Evolutionary conservation across 306 rosid species (phyloP).

Genomic region (Senna siamea): DNA sequence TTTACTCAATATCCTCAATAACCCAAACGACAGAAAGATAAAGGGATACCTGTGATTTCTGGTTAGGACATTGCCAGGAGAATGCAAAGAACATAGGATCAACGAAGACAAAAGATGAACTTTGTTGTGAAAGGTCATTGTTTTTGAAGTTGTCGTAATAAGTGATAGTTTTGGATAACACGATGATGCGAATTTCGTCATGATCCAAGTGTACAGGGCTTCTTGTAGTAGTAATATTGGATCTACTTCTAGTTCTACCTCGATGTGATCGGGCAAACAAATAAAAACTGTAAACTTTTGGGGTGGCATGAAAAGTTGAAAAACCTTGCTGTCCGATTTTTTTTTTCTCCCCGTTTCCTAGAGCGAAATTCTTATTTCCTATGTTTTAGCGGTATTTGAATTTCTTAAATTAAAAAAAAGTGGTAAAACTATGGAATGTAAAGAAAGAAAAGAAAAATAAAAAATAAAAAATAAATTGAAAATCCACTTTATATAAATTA

Average conservation of each 20-base stretch:
- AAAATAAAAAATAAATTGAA: no score
- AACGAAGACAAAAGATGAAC: slow-evolving; percentile 26
- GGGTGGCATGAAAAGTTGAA: slow-evolving; percentile 5
- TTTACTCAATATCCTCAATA: not conserved
- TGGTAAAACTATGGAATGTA: no score
- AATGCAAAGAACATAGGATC: slow-evolving; percentile 8
- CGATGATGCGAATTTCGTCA: slow-evolving; percentile 44
- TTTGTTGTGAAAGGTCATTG: not conserved
- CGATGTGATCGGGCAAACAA: slow-evolving; percentile 22
- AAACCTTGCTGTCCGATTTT: no score
- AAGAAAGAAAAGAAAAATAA: no score
- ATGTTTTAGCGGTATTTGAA: no score
- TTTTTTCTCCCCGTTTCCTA: no score
- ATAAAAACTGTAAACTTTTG: not conserved
- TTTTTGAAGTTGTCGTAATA: slow-evolving; percentile 28
- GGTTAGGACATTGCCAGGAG: slow-evolving; percentile 6
- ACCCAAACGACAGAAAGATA: slow-evolving; percentile 14
- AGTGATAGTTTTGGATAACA: slow-evolving; percentile 31
- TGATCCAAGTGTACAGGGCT: no score
- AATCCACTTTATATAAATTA: no score
- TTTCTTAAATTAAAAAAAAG: no score
- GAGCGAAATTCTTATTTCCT: no score
- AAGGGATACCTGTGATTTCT: slow-evolving; percentile 23
- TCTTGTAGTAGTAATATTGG: no score
- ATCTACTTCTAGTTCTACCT: not conserved